Evolutionary conservation across 345 rosid genomes (phyloP).

Genomic region (Jatropha curcas): DNA sequence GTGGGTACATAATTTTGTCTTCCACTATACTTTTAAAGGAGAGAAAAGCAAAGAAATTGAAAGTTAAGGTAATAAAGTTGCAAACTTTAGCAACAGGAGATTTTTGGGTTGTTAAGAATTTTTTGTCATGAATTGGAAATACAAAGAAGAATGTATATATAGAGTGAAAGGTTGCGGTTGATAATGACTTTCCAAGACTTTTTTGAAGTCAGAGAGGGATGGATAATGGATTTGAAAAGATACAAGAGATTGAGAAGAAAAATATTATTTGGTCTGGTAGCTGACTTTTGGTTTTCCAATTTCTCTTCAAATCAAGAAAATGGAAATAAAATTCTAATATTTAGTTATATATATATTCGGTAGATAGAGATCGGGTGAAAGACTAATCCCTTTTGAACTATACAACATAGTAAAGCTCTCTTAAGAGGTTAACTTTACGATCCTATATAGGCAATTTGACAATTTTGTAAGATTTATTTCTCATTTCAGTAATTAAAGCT

Average conservation of each 20-base stretch:
- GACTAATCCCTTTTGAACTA: too few species aligned
- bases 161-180: not conserved
- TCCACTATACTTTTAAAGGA: not conserved
- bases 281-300: not conserved
- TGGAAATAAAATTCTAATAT: too few species aligned
- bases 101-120: not conserved
- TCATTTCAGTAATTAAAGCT: too few species aligned
- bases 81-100: not conserved
- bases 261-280: conserved; percentile 14
- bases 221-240: conserved; percentile 9
- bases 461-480: too few species aligned
- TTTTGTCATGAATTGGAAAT: not conserved
- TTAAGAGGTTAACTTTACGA: too few species aligned
- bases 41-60: not conserved
- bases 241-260: conserved; percentile 26
- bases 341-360: too few species aligned
- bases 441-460: too few species aligned
- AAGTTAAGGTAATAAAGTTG: not conserved
- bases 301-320: conserved; percentile 1
- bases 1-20: conserved; percentile 21
- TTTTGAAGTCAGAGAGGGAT: conserved; percentile 4
- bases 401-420: too few species aligned
- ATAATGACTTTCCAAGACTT: not conserved
- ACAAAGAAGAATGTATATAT: conserved; percentile 13
- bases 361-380: too few species aligned